Base-by-base conservation (phyloP, 2,329 filamentous ascomycete species). In the Calonectria hawksworthii region DNA sequence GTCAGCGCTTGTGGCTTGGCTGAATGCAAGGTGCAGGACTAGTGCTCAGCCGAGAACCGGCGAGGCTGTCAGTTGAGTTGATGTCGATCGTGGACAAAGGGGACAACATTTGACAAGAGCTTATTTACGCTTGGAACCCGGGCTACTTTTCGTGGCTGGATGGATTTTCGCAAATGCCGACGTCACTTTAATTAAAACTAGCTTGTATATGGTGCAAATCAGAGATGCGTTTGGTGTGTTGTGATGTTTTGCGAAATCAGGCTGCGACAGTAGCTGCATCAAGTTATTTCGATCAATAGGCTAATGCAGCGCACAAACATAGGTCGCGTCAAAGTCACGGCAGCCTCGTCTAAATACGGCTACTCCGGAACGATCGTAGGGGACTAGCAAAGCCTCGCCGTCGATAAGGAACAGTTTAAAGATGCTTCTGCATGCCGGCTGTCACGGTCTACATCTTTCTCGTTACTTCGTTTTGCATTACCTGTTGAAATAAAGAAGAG, bases 231-330 rank as follows among this genome's bases (percentile, higher is more conserved):
- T 11, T 59, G 3, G 21, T 23, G 30, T 59, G 52, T 59, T 34
- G 18, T 8, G 52, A 36, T 16, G 21, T 3, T 34, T 36, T 36
- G 52, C 30, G 13, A n/a, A 36, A 59, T 36, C 30, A 59, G 52
- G 52, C 52, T 59, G 52, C 10, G 30, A 34, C 30, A 36, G 18
- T n/a, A 59, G 52, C 9, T 23, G 52, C 52, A 36, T 59, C 8
- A 59, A 32, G 30, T 10, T 23, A 36, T 59, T n/a, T 14, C 21
- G 4, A 36, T 36, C 18, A 34, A 34, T 14, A 16, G 52, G 16
- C 52, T 59, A 59, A 59, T 59, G 52, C 52, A 59, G 52, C 52
- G 52, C 52, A 59, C 52, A 36, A 21, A 56, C 52, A n/a, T 4
- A 0, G 52, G 18, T 3, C 4, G 52, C 18, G 52, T 34, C 52